Conservation (phyloP, 805 yeast genomes). For the Jamesozyma jinghongensis region DNA sequence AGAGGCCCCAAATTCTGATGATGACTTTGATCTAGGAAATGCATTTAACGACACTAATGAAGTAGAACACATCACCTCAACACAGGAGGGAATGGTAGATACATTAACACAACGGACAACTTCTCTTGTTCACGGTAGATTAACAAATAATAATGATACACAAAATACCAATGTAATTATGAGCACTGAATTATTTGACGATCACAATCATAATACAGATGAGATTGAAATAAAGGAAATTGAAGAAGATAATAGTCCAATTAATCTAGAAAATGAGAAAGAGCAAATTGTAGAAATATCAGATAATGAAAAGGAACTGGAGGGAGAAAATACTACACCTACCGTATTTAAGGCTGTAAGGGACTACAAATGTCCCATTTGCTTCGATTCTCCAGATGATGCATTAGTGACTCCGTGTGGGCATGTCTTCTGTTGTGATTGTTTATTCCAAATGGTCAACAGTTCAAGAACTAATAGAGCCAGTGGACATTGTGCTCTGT, state of each 20-base stretch:
- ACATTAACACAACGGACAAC: not conserved
- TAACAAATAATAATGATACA: not conserved
- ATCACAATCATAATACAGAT: not conserved
- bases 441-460: slow-evolving; percentile 42
- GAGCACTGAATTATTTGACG: not conserved
- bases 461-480: slow-evolving; percentile 33
- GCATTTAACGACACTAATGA: slow-evolving; percentile 8
- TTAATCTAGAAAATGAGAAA: slow-evolving; percentile 19
- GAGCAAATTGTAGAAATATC: slow-evolving; percentile 35
- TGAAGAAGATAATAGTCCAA: not conserved
- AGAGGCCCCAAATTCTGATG: slow-evolving; percentile 5
- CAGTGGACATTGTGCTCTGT: slow-evolving; percentile 36
- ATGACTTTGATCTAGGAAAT: slow-evolving; percentile 6
- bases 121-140: not conserved
- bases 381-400: slow-evolving; percentile 43
- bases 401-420: slow-evolving; percentile 49
- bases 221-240: not conserved
- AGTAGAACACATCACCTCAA: not conserved
- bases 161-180: not conserved
- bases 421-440: slow-evolving; percentile 46
- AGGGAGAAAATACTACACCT: slow-evolving; percentile 11
- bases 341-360: slow-evolving; percentile 25
- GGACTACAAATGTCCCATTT: slow-evolving; percentile 42
- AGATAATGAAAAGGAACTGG: slow-evolving; percentile 27
- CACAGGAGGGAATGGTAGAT: too few species aligned